Base-by-base conservation (phyloP, 176 grass and related monocot species). In the Paspalum notatum region DNA sequence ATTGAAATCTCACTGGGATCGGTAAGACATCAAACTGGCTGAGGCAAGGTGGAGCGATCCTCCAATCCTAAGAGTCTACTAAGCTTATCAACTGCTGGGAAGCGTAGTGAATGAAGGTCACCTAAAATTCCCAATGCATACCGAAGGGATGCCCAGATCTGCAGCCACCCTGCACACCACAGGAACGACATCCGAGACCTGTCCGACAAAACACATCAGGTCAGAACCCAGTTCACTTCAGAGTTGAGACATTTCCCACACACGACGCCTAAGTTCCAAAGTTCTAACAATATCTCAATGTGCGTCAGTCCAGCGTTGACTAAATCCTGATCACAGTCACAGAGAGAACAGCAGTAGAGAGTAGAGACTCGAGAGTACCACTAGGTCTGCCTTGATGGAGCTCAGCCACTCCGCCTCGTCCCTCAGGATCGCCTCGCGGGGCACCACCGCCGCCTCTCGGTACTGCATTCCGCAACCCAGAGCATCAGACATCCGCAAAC, bases 101-200 rank as follows among this genome's bases (percentile, higher is more conserved):
- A 12, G 9, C 32, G 32, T 17, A 52, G 50, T 3, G 50, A 32
- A 17, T n/a, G 20, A 75, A 53, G 37, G 59, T 71, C 66, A 94
- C 94, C 94, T 97, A 75, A 97, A 97, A 90, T 97, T 97, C 45
- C 87, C 91, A 68, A 90, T 90, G 86, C 94, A 94, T 5, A 91
- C 85, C 0, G 94, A 91, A 3, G 79, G 67, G 62, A 94, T 73
- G 25, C 90, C 90, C 46, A 81, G 62, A 85, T 93, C 83, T 62
- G 90, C 88, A 57, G 90, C 93, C 64, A 86, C 93, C 64, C 77
- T 87, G 88, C 93, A 97, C 25, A 84, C 93, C 60, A 93, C 77
- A 56, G 93, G 93, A 65, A 97, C 90, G 79, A 93, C 93, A 93
- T 97, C 93, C 13, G 93, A 97, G 50, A 93, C 86, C 93, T 93